phyloP scores from a whole-genome alignment of 176 grass and related monocot species.

The barley (Hordeum vulgare) region DNA sequence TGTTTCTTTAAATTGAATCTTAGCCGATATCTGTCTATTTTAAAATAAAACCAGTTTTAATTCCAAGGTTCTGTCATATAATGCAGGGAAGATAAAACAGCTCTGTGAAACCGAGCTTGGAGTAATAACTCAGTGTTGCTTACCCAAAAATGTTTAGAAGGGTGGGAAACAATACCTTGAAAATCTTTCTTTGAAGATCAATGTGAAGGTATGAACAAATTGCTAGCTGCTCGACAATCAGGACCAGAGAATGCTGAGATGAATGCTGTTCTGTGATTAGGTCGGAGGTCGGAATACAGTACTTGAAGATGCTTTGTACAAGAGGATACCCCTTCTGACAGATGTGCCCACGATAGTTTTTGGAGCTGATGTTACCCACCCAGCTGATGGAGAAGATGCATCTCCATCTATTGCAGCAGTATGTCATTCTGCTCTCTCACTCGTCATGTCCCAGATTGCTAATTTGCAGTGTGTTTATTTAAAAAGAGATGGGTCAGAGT shows the following conservation, averaged over 20 bases:
- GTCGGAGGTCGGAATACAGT: constrained; percentile 63
- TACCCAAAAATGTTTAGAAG: constrained; percentile 48
- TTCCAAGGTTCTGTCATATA: not conserved
- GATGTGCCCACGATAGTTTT: constrained; percentile 67
- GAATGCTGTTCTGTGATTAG: not conserved
- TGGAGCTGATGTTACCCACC: constrained; percentile 81
- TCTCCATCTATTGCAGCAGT: constrained; percentile 71
- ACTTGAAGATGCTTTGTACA: constrained; percentile 50
- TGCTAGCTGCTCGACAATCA: not conserved
- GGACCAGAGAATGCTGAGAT: not conserved
- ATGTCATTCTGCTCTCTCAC: not conserved
- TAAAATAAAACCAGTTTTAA: not conserved
- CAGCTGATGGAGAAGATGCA: constrained; percentile 59
- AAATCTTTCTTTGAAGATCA: constrained; percentile 87
- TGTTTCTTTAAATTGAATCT: not conserved
- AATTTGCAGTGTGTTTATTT: not conserved
- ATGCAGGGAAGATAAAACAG: constrained; percentile 55
- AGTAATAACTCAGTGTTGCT: constrained; percentile 60
- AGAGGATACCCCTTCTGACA: constrained; percentile 46
- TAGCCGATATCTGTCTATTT: not conserved
- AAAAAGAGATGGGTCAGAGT: not conserved
- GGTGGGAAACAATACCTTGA: constrained; percentile 49
- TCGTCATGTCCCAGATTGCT: not conserved
- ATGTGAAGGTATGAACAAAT: constrained; percentile 59
- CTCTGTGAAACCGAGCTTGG: constrained; percentile 75